Conservation (phyloP, 2,329 filamentous ascomycete species). For the Camptophora hylomeconis region DNA sequence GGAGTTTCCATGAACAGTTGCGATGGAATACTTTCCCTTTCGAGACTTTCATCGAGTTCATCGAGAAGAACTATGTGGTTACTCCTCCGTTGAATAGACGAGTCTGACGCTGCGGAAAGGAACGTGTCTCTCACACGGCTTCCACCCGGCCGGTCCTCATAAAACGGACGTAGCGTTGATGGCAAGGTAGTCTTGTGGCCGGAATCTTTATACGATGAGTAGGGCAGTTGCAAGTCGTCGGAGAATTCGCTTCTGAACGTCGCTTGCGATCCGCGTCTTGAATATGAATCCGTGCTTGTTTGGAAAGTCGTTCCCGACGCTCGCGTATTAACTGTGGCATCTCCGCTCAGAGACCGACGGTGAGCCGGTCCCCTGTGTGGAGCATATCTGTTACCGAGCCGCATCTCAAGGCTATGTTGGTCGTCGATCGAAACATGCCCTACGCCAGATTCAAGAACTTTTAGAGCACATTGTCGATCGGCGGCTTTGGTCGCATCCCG, state of each 20-base stretch:
- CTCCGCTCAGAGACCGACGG: too few relatives aligned
- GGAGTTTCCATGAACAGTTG: constrained; percentile 17
- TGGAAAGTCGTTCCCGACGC: constrained; percentile 15
- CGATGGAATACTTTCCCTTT: constrained; percentile 15
- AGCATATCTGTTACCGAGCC: too few relatives aligned
- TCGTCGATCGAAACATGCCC: too few relatives aligned
- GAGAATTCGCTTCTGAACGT: constrained; percentile 5
- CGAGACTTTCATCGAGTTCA: constrained; percentile 9
- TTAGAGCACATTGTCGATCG: constrained; percentile 6
- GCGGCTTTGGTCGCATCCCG: constrained; percentile 17
- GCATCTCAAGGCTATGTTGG: too few relatives aligned
- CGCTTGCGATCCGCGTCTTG: constrained; percentile 12
- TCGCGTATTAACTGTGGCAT: too few relatives aligned
- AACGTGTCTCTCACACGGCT: constrained; percentile 5
- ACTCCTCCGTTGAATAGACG: constrained; percentile 2
- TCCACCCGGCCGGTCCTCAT: too few relatives aligned
- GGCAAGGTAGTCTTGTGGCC: too few relatives aligned
- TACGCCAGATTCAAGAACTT: constrained; percentile 5
- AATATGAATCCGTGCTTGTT: constrained; percentile 9
- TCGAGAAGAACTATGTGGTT: constrained; percentile 12
- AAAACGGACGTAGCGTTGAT: too few relatives aligned
- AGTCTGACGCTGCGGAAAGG: constrained; percentile 1
- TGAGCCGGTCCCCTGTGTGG: too few relatives aligned
- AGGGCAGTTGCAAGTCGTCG: constrained; percentile 4
- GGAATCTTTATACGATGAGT: too few relatives aligned